A percentile compares a stretch with the other conserved stretches of the same genome.
Conservation (phyloP, 192 early-diverging fungal genomes). For the Coemansia sp. region DNA sequence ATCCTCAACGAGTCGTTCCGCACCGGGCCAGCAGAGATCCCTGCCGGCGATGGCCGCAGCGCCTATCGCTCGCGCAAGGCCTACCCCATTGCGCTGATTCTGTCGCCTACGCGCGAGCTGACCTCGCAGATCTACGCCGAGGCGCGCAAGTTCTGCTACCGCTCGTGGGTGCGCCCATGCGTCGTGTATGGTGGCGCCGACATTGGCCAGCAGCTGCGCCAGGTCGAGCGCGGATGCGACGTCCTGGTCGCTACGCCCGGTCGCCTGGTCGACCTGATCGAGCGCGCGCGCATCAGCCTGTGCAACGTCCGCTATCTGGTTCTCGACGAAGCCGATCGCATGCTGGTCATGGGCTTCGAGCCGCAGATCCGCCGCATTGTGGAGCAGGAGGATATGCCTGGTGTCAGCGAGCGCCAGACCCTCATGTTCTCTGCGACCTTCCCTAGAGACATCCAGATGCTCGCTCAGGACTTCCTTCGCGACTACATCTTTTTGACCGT, state of each 20-base stretch:
- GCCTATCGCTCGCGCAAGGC: slow-evolving; percentile 60
- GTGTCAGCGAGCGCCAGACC: slow-evolving; percentile 73
- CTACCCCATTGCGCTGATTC: slow-evolving; percentile 61
- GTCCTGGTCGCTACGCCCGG: slow-evolving; percentile 94
- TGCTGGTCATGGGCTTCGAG: slow-evolving; percentile 99
- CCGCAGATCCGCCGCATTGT: slow-evolving; percentile 87
- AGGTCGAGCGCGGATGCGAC: slow-evolving; percentile 91
- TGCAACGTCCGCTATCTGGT: slow-evolving; percentile 68
- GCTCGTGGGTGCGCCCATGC: slow-evolving; percentile 89
- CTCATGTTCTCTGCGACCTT: slow-evolving; percentile 99
- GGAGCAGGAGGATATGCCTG: slow-evolving; percentile 70
- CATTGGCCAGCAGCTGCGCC: slow-evolving; percentile 81
- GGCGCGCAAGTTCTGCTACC: slow-evolving; percentile 76
- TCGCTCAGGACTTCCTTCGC: slow-evolving; percentile 89
- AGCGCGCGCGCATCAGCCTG: slow-evolving; percentile 75
- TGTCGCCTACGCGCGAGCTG: slow-evolving; percentile 78
- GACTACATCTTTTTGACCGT: slow-evolving; percentile 83
- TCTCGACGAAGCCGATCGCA: slow-evolving; percentile 87
- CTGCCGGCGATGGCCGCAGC: slow-evolving; percentile 49
- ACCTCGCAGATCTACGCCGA: slow-evolving; percentile 67
- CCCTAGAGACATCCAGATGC: slow-evolving; percentile 83
- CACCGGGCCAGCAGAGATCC: slow-evolving; percentile 65
- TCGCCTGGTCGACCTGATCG: slow-evolving; percentile 85
- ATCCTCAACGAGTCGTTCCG: slow-evolving; percentile 90
- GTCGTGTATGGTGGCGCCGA: slow-evolving; percentile 96